Evolutionary conservation across 2,329 filamentous ascomycete species (phyloP), one percentile per base, ranked within the genome.

Genomic region (Xylaria sp.): DNA sequence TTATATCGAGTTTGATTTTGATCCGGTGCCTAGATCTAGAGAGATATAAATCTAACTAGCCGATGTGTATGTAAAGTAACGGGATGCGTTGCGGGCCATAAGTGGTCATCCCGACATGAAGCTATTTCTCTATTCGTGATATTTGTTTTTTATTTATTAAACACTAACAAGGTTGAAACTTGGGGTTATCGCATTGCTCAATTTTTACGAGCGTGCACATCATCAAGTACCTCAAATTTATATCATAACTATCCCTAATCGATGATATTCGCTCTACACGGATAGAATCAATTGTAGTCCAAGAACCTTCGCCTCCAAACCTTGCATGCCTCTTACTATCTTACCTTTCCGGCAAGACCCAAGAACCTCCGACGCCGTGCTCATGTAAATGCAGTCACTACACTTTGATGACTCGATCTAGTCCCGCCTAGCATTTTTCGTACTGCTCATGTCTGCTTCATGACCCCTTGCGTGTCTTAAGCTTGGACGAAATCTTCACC

Each of bases 301-400:
- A 9, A 55, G 45, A 47, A 12, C 45, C 34, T 47, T 27, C 14
- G 1, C 39, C 36, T 21, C 32, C 9, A 42, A 64, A 39, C 47
- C 48, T 32, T 30, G 6, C 47, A 19, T 8, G 7, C 4, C 27
- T 11, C 24, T 36, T 17, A 21, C 14, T 32, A 55, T 53, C 57
- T 47, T 54, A 39, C 24, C 14, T 8, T 34, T 27, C 39, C n/a
- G 21, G 34, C 32, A 48, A 57, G 47, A 51, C 47, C 42, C n/a
- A 42, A 61, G 53, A 47, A 61, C 61, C 58, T 42, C 54, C 53
- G 69, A 73, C 73, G 72, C 72, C 72, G 56, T 67, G 72, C 72
- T 72, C 62, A 71, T 71, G 69, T 69, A 71, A 72, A 75, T 74
- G 71, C 69, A 69, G 64, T 57, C 50, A 67, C 57, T 32, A 55